Base-by-base conservation (phyloP, 805 yeast species). In the Yamadazyma tumulicola region DNA sequence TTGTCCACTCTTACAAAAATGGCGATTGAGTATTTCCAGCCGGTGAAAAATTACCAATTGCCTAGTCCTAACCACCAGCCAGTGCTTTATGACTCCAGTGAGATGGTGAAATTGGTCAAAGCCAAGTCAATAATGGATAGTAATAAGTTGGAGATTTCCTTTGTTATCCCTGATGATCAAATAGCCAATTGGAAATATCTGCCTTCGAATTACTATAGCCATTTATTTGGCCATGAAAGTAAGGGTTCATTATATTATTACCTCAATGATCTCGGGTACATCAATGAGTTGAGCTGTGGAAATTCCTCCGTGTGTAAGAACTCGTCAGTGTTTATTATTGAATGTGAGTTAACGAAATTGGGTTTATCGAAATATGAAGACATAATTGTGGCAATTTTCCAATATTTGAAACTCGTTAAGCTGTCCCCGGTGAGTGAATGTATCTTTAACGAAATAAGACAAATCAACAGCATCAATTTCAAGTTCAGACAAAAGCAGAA, bases 211-310 rank as follows among this genome's bases (percentile, higher is more conserved):
- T 84, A 87, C 57, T 73, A 66, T 45, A 76, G 89, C 14, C 97
- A 93, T 56, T 66, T 93, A 34, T 63, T 91, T 31, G 97, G 97
- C 26, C 97, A 91, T 57, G 98, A 91, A 62, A 85, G 93, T 31
- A 71, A 80, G 31, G 97, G 97, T 2, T 87, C 96, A 2, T 56
- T 91, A 13, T 67, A 87, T 22, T 74, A 79, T 37, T 72, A 69
- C 44, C 72, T 91, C 45, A 91, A 87, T 59, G 64, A 73, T 43
- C 52, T 51, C 37, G 84, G 89, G 10, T 85, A 89, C 87, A 95
- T 91, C 5, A 82, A 76, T 46, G 81, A 75, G 12, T 68, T 91
- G 34, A 76, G 87, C 23, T 78, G 88, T 21, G 96, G 96, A 6
- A 71, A 76, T 26, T 70, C 77, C 45, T 72, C 75, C 22, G 71